These are phyloP conservation scores for Aspergillus olivimuriae DNA, from an alignment of 495 filamentous ascomycete genomes.

Conservation along the genomic window DNA sequence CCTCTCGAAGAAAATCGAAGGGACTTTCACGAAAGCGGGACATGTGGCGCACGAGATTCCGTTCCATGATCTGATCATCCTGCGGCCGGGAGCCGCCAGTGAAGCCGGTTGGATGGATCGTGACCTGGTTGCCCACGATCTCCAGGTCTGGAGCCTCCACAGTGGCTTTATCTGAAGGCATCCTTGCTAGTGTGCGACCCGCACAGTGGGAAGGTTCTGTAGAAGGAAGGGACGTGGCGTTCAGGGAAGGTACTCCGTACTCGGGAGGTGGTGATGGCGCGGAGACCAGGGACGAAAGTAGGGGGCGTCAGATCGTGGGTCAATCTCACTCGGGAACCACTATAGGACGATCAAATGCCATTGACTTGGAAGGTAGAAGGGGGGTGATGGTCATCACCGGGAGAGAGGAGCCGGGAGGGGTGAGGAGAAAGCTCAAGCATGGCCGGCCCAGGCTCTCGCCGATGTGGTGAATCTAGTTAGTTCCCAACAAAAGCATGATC, in stretches of 20 bases:
- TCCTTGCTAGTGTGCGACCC: constrained; percentile 12
- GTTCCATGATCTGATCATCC: constrained; percentile 49
- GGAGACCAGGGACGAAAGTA: not conserved
- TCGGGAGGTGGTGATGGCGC: not conserved
- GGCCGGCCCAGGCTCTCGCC: no score
- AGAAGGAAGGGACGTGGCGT: not conserved
- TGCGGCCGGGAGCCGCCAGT: constrained; percentile 33
- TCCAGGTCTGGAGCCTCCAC: constrained; percentile 67
- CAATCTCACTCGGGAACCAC: constrained; percentile 1
- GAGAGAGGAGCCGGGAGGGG: not conserved
- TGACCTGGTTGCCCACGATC: constrained; percentile 72
- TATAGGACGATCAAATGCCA: not conserved
- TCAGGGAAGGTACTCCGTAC: not conserved
- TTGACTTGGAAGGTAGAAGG: not conserved
- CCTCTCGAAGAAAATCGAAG: constrained; percentile 82
- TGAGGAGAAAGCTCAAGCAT: not conserved
- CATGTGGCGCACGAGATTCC: constrained; percentile 73
- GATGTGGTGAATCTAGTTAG: constrained; percentile 1
- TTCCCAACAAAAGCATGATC: constrained; percentile 25
- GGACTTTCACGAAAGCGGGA: constrained; percentile 69
- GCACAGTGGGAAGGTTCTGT: not conserved
- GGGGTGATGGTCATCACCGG: not conserved
- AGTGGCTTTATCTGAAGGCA: constrained; percentile 31
- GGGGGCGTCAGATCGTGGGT: not conserved
- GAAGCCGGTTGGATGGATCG: constrained; percentile 72